Evolutionary conservation across 192 early-diverging fungal species (phyloP), one percentile per base, ranked within the genome.

Genomic region (Coemansia pectinata): DNA sequence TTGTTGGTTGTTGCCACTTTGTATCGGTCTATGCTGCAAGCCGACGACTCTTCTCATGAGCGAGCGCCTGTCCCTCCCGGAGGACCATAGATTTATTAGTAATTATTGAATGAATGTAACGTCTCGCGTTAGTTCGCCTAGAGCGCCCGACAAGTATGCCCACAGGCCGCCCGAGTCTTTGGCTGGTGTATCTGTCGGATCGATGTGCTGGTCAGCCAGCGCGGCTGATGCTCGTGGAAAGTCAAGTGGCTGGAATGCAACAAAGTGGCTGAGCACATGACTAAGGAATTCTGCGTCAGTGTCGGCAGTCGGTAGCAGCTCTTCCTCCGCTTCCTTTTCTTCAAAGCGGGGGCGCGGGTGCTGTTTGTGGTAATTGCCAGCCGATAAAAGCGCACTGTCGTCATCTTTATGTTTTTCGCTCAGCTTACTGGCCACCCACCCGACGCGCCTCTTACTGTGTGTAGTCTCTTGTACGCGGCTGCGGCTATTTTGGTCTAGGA

Each of bases 1-100:
- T 65, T 94, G 23, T 72, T 97, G 60, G 94, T 97, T 9, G 85
- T 94, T 15, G 79, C 86, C 27, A 89, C 90, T 17, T 58, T 95
- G 38, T 93, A 90, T 62, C 81, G 74, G 17, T 62, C 68, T 0
- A 63, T 73, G 55, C 50, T 77, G 42, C 21, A 65, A 1, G 68
- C 66, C 1, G 80, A 83, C 53, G 63, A 69, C 21, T 14, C 66
- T 9, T 8, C 53, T 8, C 53, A 47, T 14, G 63, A 71, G 25
- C 63, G 39, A 0, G 67, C 44, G 12, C 53, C 27, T 4, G 48
- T 59, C 1, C 41, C 39, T 34, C 42, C 27, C 44, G 38, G 38
- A 8, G 53, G 55, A 25, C 9, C 33, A 15, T 69, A 58, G 19
- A 47, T 47, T 23, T 48, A 57, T 55, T 64, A 47, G 2, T 23